Base-by-base conservation (phyloP, 2,329 filamentous ascomycete genomes). In the Nigrospora oryzae region DNA sequence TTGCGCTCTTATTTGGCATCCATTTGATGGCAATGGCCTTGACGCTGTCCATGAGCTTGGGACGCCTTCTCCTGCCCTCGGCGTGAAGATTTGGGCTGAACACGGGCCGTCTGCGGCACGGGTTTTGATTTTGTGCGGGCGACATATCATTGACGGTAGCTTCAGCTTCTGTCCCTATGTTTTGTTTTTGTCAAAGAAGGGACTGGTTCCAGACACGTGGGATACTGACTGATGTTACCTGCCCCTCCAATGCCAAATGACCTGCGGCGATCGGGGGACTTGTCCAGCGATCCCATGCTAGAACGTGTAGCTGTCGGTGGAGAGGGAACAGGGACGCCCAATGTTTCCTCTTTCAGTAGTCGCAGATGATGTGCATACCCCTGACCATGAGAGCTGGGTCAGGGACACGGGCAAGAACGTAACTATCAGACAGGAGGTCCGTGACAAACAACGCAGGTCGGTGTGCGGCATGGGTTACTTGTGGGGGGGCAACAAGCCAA, bases 181-280 rank as follows among this genome's bases (percentile, higher is more conserved):
- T 19, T 15, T 28, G 30, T 34, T 13, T n/a, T 2, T 15, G 23
- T 14, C 7, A 23, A n/a, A 16, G n/a, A 30, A 2, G 15, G 1
- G 6, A 11, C 2, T 5, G 8, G 8, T 15, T 11, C 4, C 6
- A 17, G 15, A 16, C n/a, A 13, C 30, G 19, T 23, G 28, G n/a
- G 2, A 36, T 16, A 43, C 41, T 43, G 13, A 43, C 41, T 32
- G 12, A 36, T 43, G 34, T 43, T 43, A 3, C 41, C 41, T 15
- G 41, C 41, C 16, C 41, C 41, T 8, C 41, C 33, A 14, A 43
- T 43, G 5, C 41, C 33, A 11, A 43, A 43, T 11, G 41, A 36
- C 15, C 34, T 12, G n/a, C 32, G 33, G 3, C 35, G 41, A 17
- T 36, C 31, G 2, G 17, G 39, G 14, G 23, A 28, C 5, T 36